Evolutionary conservation across 176 grass and related monocot species (phyloP).

Genomic region (Oryza meyeriana): DNA sequence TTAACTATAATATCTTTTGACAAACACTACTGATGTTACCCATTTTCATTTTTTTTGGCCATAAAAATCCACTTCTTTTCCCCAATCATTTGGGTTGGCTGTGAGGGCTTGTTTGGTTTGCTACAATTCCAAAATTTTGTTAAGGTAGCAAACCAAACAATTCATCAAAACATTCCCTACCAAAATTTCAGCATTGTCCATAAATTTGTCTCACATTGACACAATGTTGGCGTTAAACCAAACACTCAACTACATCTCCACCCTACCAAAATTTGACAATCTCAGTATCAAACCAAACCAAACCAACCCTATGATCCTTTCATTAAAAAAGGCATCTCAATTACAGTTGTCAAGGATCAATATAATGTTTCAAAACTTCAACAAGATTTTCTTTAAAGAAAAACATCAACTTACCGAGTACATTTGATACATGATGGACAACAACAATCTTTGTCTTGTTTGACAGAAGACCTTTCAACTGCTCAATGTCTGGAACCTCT

Average conservation of each 20-base stretch:
- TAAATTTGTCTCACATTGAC: too few relatives aligned
- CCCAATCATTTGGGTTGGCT: neutral
- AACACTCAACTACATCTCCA: neutral
- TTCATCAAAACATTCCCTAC: neutral
- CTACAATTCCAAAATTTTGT: neutral
- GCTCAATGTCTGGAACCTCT: conserved; percentile 78
- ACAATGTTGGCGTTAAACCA: neutral
- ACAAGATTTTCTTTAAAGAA: neutral
- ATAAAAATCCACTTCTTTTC: neutral
- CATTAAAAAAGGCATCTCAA: neutral
- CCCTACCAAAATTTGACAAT: neutral
- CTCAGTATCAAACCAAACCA: neutral
- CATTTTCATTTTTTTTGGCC: neutral
- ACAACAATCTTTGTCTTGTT: conserved; percentile 88
- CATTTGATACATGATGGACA: conserved; percentile 83
- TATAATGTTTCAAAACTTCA: neutral
- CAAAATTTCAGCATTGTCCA: neutral
- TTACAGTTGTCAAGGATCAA: neutral
- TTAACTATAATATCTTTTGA: neutral
- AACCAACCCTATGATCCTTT: neutral
- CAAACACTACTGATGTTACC: neutral
- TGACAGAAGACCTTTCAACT: conserved; percentile 77
- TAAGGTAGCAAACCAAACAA: neutral
- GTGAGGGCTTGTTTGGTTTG: neutral
- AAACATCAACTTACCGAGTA: conserved; percentile 58